Base-by-base conservation (phyloP, 2,329 filamentous ascomycete genomes). In the Pyrenophora tritici-repentis region DNA sequence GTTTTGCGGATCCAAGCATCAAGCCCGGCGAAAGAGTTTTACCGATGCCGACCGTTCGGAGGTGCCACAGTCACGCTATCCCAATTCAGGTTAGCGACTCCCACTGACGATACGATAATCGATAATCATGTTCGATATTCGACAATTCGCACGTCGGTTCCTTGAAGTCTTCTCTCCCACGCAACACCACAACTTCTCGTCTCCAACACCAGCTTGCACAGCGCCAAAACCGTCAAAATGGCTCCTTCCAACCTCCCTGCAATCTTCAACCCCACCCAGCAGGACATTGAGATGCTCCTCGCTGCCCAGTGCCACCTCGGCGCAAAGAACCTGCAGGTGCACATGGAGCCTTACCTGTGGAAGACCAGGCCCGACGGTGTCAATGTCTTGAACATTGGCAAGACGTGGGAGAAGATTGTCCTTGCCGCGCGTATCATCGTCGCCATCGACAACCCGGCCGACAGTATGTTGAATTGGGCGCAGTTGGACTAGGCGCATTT, bases 391-490 rank as follows among this genome's bases (percentile, higher is more conserved):
- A 99, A 99, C 88, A 91, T 99, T 81, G 92, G 93, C 84, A 99
- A 99, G 91, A 99, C 94, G 81, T 99, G 93, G 94, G 94, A 99
- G 87, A 99, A 99, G 87, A 96, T 99, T 78, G 91, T 97, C 75
- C 88, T 99, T 70, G 94, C 94, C 70, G 94, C 94, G 77, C 92
- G 94, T 75, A 96, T 99, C 84, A 97, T 99, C 79, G 93, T 89
- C 76, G 91, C 94, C 78, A 88, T 99, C 75, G 95, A 99, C 86
- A 99, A 99, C 90, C 94, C 94, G 73, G 91, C 93, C 80, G 94
- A 99, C 80, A 91, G 70, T 99, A 79, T 93, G 71, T 66, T 49
- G 26, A 33, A 26, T 33, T 20, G 46, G 43, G 34, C 45, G 34
- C 40, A 53, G 32, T 47, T 50, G 41, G 32, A 48, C 18, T 20